Base-by-base conservation (phyloP, 371 early-diverging fungal genomes). In the Thermomucor indicae-seudaticae region DNA sequence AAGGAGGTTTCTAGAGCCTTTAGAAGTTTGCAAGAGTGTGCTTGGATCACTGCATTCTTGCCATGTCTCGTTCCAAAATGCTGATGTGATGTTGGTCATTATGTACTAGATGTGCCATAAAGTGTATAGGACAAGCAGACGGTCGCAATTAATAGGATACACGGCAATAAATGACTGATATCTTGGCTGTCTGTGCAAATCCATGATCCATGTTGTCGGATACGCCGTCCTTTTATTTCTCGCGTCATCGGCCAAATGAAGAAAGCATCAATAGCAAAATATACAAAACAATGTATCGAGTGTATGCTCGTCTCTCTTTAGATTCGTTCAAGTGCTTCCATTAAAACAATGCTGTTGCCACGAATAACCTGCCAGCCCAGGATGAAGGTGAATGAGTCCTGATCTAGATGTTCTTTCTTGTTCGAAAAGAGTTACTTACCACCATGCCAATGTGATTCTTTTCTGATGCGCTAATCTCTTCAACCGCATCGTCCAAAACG, bases 401-500 rank as follows among this genome's bases (percentile, higher is more conserved):
- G 32, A 10, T 49, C 42, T 35, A 6, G 30, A 29, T 45, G 19
- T 58, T n/a, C n/a, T n/a, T 30, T 34, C 14, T 38, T 24, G n/a
- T 25, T 8, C 20, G 35, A 22, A 12, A 45, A 29, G 20, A 3
- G 27, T 19, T 27, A 69, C 82, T 59, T 65, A 97, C 96, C 59
- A 94, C 85, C 78, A 89, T 92, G 54, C 95, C 95, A 51, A 97
- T 85, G 12, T 78, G 62, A 29, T 79, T 65, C 51, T 80, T 83
- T 51, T 90, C 84, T 20, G 79, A 77, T 4, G 83, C 81, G 27
- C 80, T 78, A 11, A 85, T 69, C 56, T 89, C 88, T 65, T 97
- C 96, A 27, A 85, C 74, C 39, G 95, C 87, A 42, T 96, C 95
- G 54, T 95, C 98, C 64, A 98, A 68, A n/a, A 97, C 97, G 58